These are phyloP conservation scores for Aspergillus eucalypticola DNA, from an alignment of 2,329 filamentous ascomycete species.

Conservation along the genomic window DNA sequence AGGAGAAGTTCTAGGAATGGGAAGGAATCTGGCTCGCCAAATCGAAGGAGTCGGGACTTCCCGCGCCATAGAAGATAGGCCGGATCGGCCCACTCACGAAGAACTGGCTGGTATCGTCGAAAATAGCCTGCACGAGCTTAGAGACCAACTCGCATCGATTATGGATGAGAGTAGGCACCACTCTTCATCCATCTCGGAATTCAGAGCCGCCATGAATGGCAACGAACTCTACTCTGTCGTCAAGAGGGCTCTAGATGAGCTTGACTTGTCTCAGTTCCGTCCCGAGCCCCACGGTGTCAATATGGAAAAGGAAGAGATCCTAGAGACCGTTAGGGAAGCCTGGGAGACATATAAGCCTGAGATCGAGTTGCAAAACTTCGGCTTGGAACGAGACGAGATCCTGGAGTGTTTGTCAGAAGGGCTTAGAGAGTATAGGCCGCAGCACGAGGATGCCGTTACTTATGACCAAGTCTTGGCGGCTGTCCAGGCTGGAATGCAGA, in stretches of 20 bases:
- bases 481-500: slow-evolving; percentile 80
- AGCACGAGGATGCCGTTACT: slow-evolving; percentile 61
- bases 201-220: slow-evolving; percentile 69
- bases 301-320: slow-evolving; percentile 78
- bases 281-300: slow-evolving; percentile 51
- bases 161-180: slow-evolving; percentile 73
- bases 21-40: slow-evolving; percentile 81
- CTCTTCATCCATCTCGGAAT: slow-evolving; percentile 63
- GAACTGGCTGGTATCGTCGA: slow-evolving; percentile 78
- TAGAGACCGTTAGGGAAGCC: slow-evolving; percentile 82
- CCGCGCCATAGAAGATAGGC: slow-evolving; percentile 50
- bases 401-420: slow-evolving; percentile 84
- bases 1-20: slow-evolving; percentile 92
- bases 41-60: slow-evolving; percentile 62
- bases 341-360: slow-evolving; percentile 95
- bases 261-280: slow-evolving; percentile 60
- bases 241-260: slow-evolving; percentile 67
- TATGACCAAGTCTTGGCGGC: slow-evolving; percentile 83
- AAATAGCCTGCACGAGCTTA: slow-evolving; percentile 77
- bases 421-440: slow-evolving; percentile 68
- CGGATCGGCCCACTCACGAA: slow-evolving; percentile 57
- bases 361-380: slow-evolving; percentile 85
- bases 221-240: slow-evolving; percentile 85
- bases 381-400: slow-evolving; percentile 86
- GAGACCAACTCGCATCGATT: slow-evolving; percentile 77